These are phyloP conservation scores for Hypoxylon sp. DNA, from an alignment of 2,329 filamentous ascomycete genomes.

Conservation along the genomic window DNA sequence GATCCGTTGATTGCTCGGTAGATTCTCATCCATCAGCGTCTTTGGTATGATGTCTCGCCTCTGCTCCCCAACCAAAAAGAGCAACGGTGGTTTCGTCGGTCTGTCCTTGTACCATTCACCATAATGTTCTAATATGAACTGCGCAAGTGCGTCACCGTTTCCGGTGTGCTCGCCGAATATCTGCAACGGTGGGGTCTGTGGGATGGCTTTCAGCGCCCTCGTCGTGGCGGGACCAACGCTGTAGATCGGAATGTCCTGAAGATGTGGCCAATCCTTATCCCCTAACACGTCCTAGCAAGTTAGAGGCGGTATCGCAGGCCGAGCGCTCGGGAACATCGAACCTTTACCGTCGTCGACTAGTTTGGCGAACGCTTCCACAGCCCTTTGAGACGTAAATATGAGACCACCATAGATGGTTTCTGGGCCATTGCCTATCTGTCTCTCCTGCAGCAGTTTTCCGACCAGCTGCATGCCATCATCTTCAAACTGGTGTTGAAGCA, in stretches of 20 bases:
- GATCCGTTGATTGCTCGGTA: conserved; percentile 66
- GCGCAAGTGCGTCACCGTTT: conserved; percentile 82
- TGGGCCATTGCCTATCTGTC: conserved; percentile 54
- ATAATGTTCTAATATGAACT: conserved; percentile 84
- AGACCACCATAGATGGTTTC: conserved; percentile 74
- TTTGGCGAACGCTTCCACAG: conserved; percentile 80
- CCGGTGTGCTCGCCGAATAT: conserved; percentile 86
- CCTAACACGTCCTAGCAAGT: conserved; percentile 37
- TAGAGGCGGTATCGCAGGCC: conserved; percentile 45
- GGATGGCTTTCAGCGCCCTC: conserved; percentile 73
- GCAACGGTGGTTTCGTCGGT: conserved; percentile 68
- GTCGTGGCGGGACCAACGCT: conserved; percentile 86
- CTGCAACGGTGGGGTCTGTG: conserved; percentile 63
- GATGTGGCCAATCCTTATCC: conserved; percentile 60
- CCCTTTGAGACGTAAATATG: conserved; percentile 85
- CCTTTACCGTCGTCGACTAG: conserved; percentile 68
- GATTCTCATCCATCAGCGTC: conserved; percentile 71
- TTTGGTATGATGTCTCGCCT: conserved; percentile 90
- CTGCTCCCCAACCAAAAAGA: conserved; percentile 93
- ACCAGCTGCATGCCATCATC: conserved; percentile 68
- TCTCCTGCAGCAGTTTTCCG: conserved; percentile 60
- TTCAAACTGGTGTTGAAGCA: conserved; percentile 77
- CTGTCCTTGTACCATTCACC: conserved; percentile 61
- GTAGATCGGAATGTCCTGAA: conserved; percentile 73
- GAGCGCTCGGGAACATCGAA: conserved; percentile 40